Percentiles rank a stretch among this genome's conserved stretches.
Conservation (phyloP, 345 rosid species). For the Hibiscus trionum region DNA sequence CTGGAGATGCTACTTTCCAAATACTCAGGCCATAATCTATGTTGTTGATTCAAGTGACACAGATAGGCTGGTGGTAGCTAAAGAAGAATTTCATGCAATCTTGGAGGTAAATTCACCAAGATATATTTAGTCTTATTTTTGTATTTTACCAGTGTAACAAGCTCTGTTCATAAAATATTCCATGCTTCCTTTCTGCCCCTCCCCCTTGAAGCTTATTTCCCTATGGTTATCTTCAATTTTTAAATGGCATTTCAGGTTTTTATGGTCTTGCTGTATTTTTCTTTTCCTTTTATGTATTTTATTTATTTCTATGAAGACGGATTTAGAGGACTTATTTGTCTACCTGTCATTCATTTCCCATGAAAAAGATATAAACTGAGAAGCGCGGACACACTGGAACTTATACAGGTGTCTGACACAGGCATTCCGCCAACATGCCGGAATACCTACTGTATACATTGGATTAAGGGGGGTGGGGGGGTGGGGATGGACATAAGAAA, state of each 20-base stretch:
- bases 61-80: conserved; percentile 60
- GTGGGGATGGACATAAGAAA: no score
- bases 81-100: conserved; percentile 77
- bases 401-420: no score
- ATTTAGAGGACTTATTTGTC: not conserved
- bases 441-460: no score
- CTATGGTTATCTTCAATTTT: not conserved
- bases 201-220: not conserved
- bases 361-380: not conserved
- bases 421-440: no score
- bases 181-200: not conserved
- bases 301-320: not conserved
- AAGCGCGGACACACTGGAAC: no score
- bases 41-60: conserved; percentile 48
- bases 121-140: not conserved
- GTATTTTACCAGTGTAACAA: not conserved
- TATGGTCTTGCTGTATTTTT: not conserved
- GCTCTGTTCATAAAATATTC: not conserved
- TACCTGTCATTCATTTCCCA: not conserved
- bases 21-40: conserved; percentile 45
- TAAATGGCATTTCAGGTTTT: not conserved
- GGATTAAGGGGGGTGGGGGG: no score
- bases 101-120: conserved; percentile 45
- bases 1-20: conserved; percentile 85
- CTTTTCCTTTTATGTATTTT: not conserved